phyloP scores from a whole-genome alignment of 305 asterid species.

The Rubia tinctorum region DNA sequence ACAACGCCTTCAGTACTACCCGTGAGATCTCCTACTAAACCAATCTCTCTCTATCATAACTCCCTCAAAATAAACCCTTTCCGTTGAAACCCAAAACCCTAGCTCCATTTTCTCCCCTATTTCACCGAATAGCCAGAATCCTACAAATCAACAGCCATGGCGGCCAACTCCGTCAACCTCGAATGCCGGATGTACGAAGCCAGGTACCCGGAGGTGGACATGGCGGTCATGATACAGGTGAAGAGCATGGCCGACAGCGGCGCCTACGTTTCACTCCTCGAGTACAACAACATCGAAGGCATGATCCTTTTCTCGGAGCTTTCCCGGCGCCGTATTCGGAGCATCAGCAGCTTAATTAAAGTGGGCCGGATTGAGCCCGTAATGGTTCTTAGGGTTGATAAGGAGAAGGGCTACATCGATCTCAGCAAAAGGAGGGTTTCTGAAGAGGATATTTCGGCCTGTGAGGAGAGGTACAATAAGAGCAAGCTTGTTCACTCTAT shows the following conservation, averaged over 20 bases:
- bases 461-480: conserved; percentile 95
- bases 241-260: conserved; percentile 99
- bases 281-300: conserved; percentile 95
- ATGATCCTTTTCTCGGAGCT: conserved; percentile 97
- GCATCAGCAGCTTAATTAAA: conserved; percentile 86
- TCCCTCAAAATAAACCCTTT: neutral
- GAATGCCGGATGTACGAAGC: conserved; percentile 99
- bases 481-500: conserved; percentile 98
- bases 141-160: conserved; percentile 31
- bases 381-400: conserved; percentile 94
- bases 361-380: conserved; percentile 98
- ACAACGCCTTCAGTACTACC: neutral
- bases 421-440: conserved; percentile 96
- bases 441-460: conserved; percentile 83
- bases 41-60: neutral
- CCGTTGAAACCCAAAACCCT: conserved; percentile 5
- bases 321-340: conserved; percentile 96
- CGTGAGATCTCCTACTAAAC: neutral
- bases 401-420: conserved; percentile 96
- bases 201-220: conserved; percentile 90
- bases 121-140: neutral
- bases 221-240: conserved; percentile 93
- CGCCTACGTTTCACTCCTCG: conserved; percentile 88
- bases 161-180: conserved; percentile 61
- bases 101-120: neutral